These are phyloP conservation scores for Aspergillus bertholletiae DNA, from an alignment of 495 filamentous ascomycete genomes.

Conservation along the genomic window DNA sequence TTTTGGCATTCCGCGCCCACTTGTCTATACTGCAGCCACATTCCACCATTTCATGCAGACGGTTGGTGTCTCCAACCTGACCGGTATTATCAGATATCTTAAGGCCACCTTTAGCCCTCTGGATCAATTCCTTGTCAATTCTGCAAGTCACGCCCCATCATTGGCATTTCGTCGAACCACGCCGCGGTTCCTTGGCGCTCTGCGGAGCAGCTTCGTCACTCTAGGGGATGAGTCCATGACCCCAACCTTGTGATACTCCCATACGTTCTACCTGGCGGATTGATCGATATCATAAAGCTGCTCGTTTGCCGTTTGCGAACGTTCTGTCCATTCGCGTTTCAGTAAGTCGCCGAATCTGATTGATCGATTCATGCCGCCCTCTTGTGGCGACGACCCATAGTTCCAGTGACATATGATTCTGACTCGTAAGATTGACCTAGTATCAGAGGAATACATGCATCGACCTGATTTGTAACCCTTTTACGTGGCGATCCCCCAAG, in stretches of 20 bases:
- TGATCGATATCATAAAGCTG: not conserved
- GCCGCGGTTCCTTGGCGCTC: not conserved
- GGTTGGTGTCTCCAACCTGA: constrained; percentile 10
- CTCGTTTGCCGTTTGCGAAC: not conserved
- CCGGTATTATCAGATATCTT: constrained; percentile 3
- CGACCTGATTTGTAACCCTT: not conserved
- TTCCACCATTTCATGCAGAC: constrained; percentile 14
- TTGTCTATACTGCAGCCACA: constrained; percentile 19
- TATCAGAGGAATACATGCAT: constrained; percentile 1
- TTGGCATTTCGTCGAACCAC: constrained; percentile 6
- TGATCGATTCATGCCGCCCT: not conserved
- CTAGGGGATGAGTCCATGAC: not conserved
- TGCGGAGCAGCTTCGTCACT: not conserved
- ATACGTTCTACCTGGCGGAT: not conserved
- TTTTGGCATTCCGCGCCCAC: constrained; percentile 8
- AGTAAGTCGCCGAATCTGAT: constrained; percentile 9
- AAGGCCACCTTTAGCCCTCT: not conserved
- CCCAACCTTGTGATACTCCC: not conserved
- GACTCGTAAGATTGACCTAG: constrained; percentile 12
- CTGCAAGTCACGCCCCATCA: constrained; percentile 16
- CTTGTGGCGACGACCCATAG: not conserved
- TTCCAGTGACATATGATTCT: constrained; percentile 3
- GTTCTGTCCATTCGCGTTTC: not conserved
- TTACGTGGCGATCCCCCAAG: not conserved
- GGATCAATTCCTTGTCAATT: not conserved